phyloP scores from a whole-genome alignment of 169 alveolate genomes.

The Perkinsus marinus region DNA sequence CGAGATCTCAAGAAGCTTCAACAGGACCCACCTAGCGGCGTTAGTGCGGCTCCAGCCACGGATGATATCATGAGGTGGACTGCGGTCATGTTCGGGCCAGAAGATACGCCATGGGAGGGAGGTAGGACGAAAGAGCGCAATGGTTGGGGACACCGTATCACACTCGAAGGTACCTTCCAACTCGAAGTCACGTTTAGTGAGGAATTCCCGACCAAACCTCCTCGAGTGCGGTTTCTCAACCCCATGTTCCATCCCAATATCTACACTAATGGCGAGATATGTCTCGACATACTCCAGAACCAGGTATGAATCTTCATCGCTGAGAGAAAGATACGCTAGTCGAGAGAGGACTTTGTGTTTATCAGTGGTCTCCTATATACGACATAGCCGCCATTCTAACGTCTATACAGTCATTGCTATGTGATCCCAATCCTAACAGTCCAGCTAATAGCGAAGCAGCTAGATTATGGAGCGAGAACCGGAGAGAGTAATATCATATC shows the following conservation, averaged over 20 bases:
- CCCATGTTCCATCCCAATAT: slow-evolving; percentile 71
- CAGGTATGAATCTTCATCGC: slow-evolving; percentile 28
- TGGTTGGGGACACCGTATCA: too few relatives aligned
- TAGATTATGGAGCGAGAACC: slow-evolving; percentile 71
- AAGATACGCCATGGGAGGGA: slow-evolving; percentile 94
- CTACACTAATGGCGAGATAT: slow-evolving; percentile 82
- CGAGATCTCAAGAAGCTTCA: slow-evolving; percentile 79
- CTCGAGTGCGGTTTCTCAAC: slow-evolving; percentile 52
- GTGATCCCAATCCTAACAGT: slow-evolving; percentile 90
- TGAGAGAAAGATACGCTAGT: too few relatives aligned
- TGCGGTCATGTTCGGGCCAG: slow-evolving; percentile 96
- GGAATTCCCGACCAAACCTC: slow-evolving; percentile 67
- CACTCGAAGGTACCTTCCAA: slow-evolving; percentile 46
- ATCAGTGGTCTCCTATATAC: slow-evolving; percentile 87
- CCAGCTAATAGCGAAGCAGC: slow-evolving; percentile 97
- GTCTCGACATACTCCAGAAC: slow-evolving; percentile 79
- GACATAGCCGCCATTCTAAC: slow-evolving; percentile 89
- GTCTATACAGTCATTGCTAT: slow-evolving; percentile 84
- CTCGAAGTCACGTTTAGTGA: slow-evolving; percentile 57
- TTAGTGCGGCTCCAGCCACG: slow-evolving; percentile 86
- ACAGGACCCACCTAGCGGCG: slow-evolving; percentile 75
- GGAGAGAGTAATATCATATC: slow-evolving; percentile 70
- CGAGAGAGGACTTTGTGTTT: background rate
- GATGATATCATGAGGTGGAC: slow-evolving; percentile 88
- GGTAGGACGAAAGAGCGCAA: slow-evolving; percentile 51